phyloP scores from a whole-genome alignment of 2,329 filamentous ascomycete species.

The Cladosporium sp. region DNA sequence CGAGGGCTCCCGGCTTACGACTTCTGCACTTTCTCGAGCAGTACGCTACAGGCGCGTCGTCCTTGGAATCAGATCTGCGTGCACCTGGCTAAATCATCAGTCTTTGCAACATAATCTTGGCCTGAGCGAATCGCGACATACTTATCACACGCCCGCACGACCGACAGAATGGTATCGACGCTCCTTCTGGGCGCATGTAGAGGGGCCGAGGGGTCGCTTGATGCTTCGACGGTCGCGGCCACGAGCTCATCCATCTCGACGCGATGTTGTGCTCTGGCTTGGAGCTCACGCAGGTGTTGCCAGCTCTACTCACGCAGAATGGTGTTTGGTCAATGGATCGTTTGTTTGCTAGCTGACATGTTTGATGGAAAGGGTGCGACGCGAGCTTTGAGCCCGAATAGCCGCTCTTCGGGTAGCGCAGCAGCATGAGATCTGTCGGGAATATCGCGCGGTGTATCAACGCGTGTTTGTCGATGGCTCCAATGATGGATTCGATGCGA shows the following conservation, averaged over 20 bases:
- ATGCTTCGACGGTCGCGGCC: constrained; percentile 1
- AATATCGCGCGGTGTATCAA: no score
- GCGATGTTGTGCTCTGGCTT: neutral
- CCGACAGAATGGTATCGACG: constrained; percentile 41
- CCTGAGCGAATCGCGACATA: neutral
- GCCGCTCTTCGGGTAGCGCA: no score
- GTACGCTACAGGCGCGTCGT: constrained; percentile 23
- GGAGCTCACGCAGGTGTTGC: neutral
- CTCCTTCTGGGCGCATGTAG: constrained; percentile 6
- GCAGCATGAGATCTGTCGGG: no score
- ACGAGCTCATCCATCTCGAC: constrained; percentile 10
- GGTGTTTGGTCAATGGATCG: no score
- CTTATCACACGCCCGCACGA: constrained; percentile 51
- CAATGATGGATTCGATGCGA: no score
- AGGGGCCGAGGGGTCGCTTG: constrained; percentile 1
- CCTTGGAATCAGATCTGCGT: constrained; percentile 22
- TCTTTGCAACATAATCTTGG: neutral
- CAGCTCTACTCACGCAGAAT: no score
- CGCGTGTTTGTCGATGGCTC: no score
- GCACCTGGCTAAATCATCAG: constrained; percentile 15
- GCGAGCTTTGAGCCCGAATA: no score
- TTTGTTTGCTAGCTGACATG: no score
- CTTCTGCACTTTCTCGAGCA: constrained; percentile 47
- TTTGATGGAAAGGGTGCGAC: no score
- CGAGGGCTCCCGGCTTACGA: constrained; percentile 44